Conservation (phyloP, 164 flowering plant species). For the Chimonanthus salicifolius region DNA sequence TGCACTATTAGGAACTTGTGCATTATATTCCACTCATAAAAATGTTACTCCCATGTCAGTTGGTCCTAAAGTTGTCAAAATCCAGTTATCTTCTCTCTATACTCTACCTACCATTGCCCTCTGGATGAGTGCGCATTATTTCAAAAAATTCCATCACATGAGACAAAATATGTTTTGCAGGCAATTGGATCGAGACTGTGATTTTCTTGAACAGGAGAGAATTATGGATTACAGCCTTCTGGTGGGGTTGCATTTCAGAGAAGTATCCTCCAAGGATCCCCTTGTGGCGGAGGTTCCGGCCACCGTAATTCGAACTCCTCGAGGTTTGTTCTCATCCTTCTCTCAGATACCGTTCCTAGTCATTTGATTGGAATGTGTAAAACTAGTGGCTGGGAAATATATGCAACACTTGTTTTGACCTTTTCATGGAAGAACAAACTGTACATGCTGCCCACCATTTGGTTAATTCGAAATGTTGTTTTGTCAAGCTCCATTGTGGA, state of each 20-base stretch:
- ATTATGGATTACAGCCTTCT: conserved; percentile 93
- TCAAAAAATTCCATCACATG: neutral
- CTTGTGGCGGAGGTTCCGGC: conserved; percentile 18
- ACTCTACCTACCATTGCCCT: neutral
- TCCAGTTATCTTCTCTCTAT: neutral
- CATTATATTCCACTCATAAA: neutral
- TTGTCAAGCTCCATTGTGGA: neutral
- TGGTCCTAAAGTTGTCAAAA: neutral
- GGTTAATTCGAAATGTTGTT: neutral
- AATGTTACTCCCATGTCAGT: neutral
- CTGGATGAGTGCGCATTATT: neutral
- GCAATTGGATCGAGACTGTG: conserved; percentile 88
- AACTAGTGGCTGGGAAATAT: neutral
- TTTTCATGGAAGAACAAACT: too few species aligned
- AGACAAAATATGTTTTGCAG: conserved; percentile 26
- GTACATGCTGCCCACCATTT: neutral
- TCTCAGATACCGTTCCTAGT: neutral
- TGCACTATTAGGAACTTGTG: neutral
- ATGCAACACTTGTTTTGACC: neutral
- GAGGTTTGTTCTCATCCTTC: conserved; percentile 17
- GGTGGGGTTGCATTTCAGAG: conserved; percentile 78
- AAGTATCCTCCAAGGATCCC: conserved; percentile 28
- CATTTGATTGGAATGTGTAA: neutral
- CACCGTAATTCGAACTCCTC: conserved; percentile 27
- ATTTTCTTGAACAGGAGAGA: conserved; percentile 83